Percentiles rank a stretch among this genome's conserved stretches.
Evolutionary conservation across 108 stramenopile genomes (phyloP).

Genomic region (Fragilaria radians): DNA sequence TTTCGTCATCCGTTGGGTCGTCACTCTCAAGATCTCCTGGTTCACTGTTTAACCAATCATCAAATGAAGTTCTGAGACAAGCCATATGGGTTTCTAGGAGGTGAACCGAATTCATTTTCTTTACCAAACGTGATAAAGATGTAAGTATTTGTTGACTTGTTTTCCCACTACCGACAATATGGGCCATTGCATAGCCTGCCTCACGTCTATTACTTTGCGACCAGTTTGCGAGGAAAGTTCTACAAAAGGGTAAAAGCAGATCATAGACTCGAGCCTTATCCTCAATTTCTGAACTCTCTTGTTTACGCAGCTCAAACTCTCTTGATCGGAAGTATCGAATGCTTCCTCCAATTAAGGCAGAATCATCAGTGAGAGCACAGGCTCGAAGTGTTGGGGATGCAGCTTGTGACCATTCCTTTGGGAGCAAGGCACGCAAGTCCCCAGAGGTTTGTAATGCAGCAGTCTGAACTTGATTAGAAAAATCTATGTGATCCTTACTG

Average conservation of each 20-base stretch:
- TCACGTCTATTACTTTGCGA: slow-evolving; percentile 68
- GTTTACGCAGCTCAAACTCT: slow-evolving; percentile 27
- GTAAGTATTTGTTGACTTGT: slow-evolving; percentile 37
- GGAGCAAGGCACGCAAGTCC: slow-evolving; percentile 66
- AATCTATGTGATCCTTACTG: slow-evolving; percentile 48
- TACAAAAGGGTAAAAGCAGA: slow-evolving; percentile 52
- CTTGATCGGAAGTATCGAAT: slow-evolving; percentile 54
- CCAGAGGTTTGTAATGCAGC: slow-evolving; percentile 41
- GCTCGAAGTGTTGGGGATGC: slow-evolving; percentile 44
- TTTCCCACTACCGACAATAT: slow-evolving; percentile 47
- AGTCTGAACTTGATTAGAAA: slow-evolving; percentile 44
- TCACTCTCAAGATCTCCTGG: slow-evolving; percentile 57
- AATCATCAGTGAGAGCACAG: slow-evolving; percentile 54
- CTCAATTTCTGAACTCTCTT: slow-evolving; percentile 16
- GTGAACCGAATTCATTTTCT: slow-evolving; percentile 58
- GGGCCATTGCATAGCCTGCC: slow-evolving; percentile 60
- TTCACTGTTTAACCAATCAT: slow-evolving; percentile 67
- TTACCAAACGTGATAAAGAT: neutral
- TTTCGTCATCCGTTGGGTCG: slow-evolving; percentile 63
- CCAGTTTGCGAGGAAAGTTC: slow-evolving; percentile 63
- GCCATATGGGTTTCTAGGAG: slow-evolving; percentile 86
- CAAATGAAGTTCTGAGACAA: slow-evolving; percentile 59
- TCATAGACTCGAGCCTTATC: slow-evolving; percentile 6
- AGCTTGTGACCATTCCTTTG: slow-evolving; percentile 48
- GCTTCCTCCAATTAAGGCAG: slow-evolving; percentile 50